Evolutionary conservation across 805 yeast genomes (phyloP).

Genomic region (Millerozyma miso): DNA sequence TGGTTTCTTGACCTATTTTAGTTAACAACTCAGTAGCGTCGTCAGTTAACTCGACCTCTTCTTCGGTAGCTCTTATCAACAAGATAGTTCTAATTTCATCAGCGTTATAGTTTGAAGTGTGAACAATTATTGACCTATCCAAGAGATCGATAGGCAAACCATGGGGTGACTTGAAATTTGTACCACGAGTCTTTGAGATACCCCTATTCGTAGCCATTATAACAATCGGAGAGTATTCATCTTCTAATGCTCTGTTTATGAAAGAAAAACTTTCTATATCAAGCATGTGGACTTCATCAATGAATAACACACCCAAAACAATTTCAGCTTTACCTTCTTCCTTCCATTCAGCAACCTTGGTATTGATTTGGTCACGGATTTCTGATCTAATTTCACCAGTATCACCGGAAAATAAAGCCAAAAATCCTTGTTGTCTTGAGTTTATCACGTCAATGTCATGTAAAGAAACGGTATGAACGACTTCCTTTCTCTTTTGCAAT

Average conservation of each 20-base stretch:
- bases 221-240: conserved; percentile 93
- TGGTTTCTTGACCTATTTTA: conserved; percentile 84
- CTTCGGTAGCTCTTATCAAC: conserved; percentile 88
- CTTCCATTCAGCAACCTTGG: conserved; percentile 96
- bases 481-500: conserved; percentile 90
- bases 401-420: conserved; percentile 92
- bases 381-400: conserved; percentile 97
- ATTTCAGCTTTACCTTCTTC: conserved; percentile 99
- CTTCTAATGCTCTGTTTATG: conserved; percentile 92
- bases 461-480: conserved; percentile 94
- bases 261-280: conserved; percentile 96
- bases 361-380: conserved; percentile 93
- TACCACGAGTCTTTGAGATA: conserved; percentile 87
- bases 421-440: conserved; percentile 95
- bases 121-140: conserved; percentile 89
- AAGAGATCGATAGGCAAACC: conserved; percentile 95
- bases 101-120: conserved; percentile 70
- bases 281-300: conserved; percentile 97
- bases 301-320: conserved; percentile 95
- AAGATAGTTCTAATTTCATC: conserved; percentile 86
- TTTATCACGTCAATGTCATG: conserved; percentile 98
- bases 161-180: conserved; percentile 90
- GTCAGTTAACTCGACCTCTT: conserved; percentile 76
- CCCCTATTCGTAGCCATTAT: conserved; percentile 99
- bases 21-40: conserved; percentile 88